Base-by-base conservation (phyloP, 805 yeast species). In the Saturnispora sanitii region DNA sequence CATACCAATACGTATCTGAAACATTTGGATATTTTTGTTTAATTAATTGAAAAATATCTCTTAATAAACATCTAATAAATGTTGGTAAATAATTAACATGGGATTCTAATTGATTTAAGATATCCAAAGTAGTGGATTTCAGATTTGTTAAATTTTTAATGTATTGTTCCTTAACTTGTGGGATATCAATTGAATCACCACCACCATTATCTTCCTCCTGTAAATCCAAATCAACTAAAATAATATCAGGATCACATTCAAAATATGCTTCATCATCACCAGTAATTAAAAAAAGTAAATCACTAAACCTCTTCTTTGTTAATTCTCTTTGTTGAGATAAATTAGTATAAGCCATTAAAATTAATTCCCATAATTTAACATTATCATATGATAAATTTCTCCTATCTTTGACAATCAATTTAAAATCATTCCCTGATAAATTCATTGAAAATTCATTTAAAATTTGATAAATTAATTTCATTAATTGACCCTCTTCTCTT, bases 201-300 rank as follows among this genome's bases (percentile, higher is more conserved):
- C 7, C n/a, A 25, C 11, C 11, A 25, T 25, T 12, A 8, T 20
- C 30, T 2, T 30, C 9, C 7, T 29, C 42, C 21, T 33, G 28
- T 5, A 34, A 26, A 7, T 34, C 42, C n/a, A 77, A 46, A 2
- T 49, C 52, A 22, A 56, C 51, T 53, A 73, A 73, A 21, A 83
- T 79, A 13, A 62, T 60, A 2, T 73, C 56, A 2, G 97, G 97
- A 56, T 87, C 84, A 41, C 88, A 76, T 54, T 88, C 96, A 48
- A 86, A 75, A 41, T 79, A 77, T 9, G 79, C 56, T 25, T 68
- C 73, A 17, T 67, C 71, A 48, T 70, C 69, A 20, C 71, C 67
- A 15, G 69, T 54, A 9, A 74, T 55, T 23, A 57, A 50, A 29
- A 54, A 45, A 0, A 75, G 60, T 3, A 61, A 47, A 28, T 58